Evolutionary conservation across 768 basidiomycete species (phyloP), one percentile per base, ranked within the genome.

Genomic region (Mycena galericulata): DNA sequence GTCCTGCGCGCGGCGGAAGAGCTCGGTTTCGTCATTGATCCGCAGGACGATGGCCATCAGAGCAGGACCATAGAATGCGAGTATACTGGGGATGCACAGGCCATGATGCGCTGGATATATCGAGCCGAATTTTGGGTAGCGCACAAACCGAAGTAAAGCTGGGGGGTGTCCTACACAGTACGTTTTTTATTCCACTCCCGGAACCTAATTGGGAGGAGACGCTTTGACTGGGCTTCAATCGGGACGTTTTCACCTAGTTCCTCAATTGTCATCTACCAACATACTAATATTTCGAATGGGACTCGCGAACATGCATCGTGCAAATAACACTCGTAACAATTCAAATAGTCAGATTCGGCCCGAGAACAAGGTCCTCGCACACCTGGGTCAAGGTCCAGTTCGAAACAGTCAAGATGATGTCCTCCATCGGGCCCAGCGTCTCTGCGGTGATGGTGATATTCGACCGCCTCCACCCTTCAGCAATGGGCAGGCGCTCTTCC

Each of bases 91-190:
- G 89, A 91, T 76, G 67, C 72, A 54, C 78, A 83, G 32, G 89
- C 90, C 22, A 91, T 92, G 90, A 90, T 92, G 89, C 82, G 82
- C 20, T 91, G 89, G 89, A 81, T 89, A 9, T 92, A 91, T 74
- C 81, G 84, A 70, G 86, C 90, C 0, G 90, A 91, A 72, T 90
- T 90, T 75, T 92, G 89, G 89, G 86, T 88, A 4, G 89, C 88
- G 1, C 80, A 73, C 38, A 88, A 84, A 73, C 70, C 73, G 38
- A 75, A 75, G 54, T 74, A 20, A 55, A n/a, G n/a, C n/a, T n/a
- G n/a, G n/a, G n/a, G n/a, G n/a, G n/a, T n/a, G n/a, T n/a, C n/a
- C n/a, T n/a, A n/a, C n/a, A n/a, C n/a, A n/a, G n/a, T n/a, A n/a
- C n/a, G n/a, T n/a, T n/a, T n/a, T n/a, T n/a, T n/a, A n/a, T n/a